Evolutionary conservation across 257 asterid species (phyloP).

Genomic region (Ligustrum vulgare): DNA sequence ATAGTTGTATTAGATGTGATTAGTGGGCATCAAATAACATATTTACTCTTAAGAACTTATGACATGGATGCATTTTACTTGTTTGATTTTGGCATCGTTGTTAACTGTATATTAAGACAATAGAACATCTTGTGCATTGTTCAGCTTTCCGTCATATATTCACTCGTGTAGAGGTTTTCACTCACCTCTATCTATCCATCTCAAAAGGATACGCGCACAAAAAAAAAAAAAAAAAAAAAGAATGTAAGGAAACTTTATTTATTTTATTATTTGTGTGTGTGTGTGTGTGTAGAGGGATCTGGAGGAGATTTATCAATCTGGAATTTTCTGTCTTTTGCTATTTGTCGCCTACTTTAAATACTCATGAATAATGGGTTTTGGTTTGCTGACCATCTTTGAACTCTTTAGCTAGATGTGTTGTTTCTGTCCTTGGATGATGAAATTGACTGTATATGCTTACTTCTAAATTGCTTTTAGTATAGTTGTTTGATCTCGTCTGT

Average conservation of each 20-base stretch:
- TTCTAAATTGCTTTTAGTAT: background rate
- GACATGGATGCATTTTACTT: background rate
- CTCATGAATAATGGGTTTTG: background rate
- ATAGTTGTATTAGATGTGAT: background rate
- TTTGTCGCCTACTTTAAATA: background rate
- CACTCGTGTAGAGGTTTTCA: no score
- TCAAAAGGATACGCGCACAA: background rate
- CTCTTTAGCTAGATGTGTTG: background rate
- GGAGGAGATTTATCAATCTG: background rate
- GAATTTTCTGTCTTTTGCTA: background rate
- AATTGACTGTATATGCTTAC: background rate
- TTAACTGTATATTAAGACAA: background rate
- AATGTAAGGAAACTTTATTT: no score
- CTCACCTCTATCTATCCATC: background rate
- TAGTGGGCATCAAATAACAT: background rate
- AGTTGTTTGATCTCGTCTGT: background rate
- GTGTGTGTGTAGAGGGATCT: background rate
- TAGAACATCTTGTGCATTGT: background rate
- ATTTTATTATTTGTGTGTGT: no score
- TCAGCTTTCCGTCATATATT: no score
- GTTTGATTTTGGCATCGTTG: slow-evolving; percentile 6
- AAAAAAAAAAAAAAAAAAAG: no score
- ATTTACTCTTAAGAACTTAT: background rate
- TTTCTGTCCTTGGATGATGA: background rate
- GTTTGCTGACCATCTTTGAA: background rate